phyloP scores from a whole-genome alignment of 1,284 basidiomycete species.

The Marasmius tenuissimus region DNA sequence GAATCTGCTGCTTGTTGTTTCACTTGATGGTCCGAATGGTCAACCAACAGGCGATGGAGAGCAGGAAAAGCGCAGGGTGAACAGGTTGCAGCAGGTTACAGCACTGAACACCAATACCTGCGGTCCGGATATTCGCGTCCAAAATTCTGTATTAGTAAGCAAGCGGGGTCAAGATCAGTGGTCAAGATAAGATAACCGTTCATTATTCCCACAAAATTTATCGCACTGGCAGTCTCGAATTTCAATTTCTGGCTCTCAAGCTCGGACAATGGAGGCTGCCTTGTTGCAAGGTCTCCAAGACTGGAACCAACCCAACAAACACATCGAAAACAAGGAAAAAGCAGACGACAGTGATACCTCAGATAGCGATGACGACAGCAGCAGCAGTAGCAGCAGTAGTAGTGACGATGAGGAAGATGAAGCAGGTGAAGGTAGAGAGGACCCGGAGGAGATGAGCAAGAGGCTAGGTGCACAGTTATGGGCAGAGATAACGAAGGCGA shows the following conservation, averaged over 20 bases:
- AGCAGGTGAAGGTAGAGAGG: constrained; percentile 65
- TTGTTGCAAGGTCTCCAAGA: not conserved
- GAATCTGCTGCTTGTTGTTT: too few species aligned
- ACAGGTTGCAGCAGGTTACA: too few species aligned
- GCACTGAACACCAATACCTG: too few species aligned
- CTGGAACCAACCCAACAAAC: not conserved
- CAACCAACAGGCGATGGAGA: not conserved
- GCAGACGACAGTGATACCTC: constrained; percentile 33
- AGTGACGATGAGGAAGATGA: constrained; percentile 45
- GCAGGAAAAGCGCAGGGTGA: not conserved
- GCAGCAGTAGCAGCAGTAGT: not conserved
- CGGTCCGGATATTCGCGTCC: too few species aligned
- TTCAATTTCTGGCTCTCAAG: too few species aligned
- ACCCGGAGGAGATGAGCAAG: constrained; percentile 69
- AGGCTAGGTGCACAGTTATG: constrained; percentile 68
- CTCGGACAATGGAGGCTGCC: not conserved
- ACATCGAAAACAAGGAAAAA: not conserved
- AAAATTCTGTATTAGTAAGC: too few species aligned
- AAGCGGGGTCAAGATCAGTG: too few species aligned
- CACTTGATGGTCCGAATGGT: not conserved
- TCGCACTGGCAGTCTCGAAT: too few species aligned
- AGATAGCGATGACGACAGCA: constrained; percentile 43
- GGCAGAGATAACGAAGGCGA: constrained; percentile 68
- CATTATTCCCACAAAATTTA: too few species aligned
- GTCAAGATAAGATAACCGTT: too few species aligned